Base-by-base conservation (phyloP, 2,329 filamentous ascomycete genomes). In the Beauveria sp. region DNA sequence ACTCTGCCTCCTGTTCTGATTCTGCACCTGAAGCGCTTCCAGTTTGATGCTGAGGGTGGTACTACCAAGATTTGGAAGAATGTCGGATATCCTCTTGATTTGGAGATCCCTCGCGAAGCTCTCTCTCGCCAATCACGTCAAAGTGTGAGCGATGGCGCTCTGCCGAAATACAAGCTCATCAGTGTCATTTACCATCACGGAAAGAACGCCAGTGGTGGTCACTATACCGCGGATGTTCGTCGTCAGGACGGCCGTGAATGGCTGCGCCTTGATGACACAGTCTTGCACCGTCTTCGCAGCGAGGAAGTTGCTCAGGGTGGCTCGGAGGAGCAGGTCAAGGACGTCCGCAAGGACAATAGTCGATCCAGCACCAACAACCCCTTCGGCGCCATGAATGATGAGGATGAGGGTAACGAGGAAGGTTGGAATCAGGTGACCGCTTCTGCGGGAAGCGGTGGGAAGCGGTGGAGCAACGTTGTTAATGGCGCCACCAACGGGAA, bases 1-100 rank as follows among this genome's bases (percentile, higher is more conserved):
- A 90, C 86, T 1, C 79, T 98, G 18, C 95, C 95, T 0, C 91
- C 92, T 0, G 90, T 98, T 4, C 83, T 99, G 14, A 96, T 98
- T 59, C 82, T 99, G 9, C 95, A 99, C 71, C 81, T 99, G 47
- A 99, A 99, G 78, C 91, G 95, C 50, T 99, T 99, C 80, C 91
- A 97, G 69, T 98, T 96, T 69, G 92, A 98, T 69, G 90, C 87
- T 64, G 85, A 88, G 62, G 90, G 88, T 50, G 92, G 92, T 26
- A 96, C 92, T 0, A 89, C 96, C 70, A 99, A 99, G 80, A 96
- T 98, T 65, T 97, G 93, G 91, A 99, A 98, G 79, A 96, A 93
- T 78, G 82, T 99, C 62, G 93, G 92, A 22, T 99, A 99, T 70
- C 95, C 95, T 0, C 79, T 99, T 30, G 93, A 98, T 70, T 81